Conservation (phyloP, 202 grass and related monocot genomes). For the Cymbopogon flexuosus region DNA sequence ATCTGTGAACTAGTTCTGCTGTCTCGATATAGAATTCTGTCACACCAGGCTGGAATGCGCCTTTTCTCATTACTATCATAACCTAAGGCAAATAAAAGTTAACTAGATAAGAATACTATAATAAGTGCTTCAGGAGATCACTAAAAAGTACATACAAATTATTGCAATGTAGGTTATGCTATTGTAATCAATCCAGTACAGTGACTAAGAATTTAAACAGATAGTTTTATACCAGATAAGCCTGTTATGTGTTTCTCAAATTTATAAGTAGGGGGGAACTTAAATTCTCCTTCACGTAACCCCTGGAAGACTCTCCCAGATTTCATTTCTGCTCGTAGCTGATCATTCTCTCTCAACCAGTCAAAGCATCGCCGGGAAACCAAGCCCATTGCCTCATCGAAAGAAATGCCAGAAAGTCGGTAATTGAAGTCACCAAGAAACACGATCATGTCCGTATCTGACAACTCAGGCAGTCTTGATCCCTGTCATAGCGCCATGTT, state of each 20-base stretch:
- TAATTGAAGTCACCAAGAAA: slow-evolving; percentile 99
- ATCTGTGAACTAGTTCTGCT: slow-evolving; percentile 45
- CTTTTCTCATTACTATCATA: slow-evolving; percentile 91
- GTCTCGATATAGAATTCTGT: slow-evolving; percentile 80
- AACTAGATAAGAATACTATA: background rate
- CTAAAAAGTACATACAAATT: background rate
- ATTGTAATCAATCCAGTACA: slow-evolving; percentile 16
- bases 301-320: slow-evolving; percentile 89
- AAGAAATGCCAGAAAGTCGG: slow-evolving; percentile 66
- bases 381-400: slow-evolving; percentile 70
- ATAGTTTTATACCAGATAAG: slow-evolving; percentile 49
- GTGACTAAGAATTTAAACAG: slow-evolving; percentile 6
- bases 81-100: slow-evolving; percentile 37
- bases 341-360: slow-evolving; percentile 67
- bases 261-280: slow-evolving; percentile 89
- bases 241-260: slow-evolving; percentile 71
- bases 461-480: slow-evolving; percentile 56
- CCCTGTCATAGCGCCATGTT: slow-evolving; percentile 41
- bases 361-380: slow-evolving; percentile 62
- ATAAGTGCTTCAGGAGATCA: background rate
- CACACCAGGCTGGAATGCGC: slow-evolving; percentile 91
- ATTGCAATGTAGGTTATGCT: background rate
- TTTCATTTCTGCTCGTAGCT: slow-evolving; percentile 77
- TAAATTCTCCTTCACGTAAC: slow-evolving; percentile 70
- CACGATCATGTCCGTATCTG: slow-evolving; percentile 76